Evolutionary conservation across 495 filamentous ascomycete species (phyloP).

Genomic region (Copromyces sp.): DNA sequence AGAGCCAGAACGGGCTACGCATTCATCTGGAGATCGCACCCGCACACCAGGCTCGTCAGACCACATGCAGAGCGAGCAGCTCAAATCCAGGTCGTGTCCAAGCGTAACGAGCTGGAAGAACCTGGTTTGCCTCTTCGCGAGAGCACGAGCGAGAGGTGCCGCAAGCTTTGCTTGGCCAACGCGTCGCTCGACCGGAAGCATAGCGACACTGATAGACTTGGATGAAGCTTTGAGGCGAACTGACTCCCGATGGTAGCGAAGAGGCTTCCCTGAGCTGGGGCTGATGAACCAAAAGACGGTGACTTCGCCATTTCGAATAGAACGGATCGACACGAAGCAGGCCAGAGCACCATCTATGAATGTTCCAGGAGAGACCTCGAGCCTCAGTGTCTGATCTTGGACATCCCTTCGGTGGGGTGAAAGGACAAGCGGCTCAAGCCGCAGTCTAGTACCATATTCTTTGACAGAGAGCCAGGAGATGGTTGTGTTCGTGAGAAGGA

Average conservation of each 20-base stretch:
- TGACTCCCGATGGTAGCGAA: constrained; percentile 12
- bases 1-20: neutral
- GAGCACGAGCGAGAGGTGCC: neutral
- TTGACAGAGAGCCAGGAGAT: constrained; percentile 23
- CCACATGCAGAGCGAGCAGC: constrained; percentile 21
- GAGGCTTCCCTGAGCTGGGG: constrained; percentile 11
- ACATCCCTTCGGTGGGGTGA: constrained; percentile 38
- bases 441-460: constrained; percentile 5
- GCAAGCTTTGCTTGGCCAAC: neutral
- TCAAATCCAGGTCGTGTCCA: constrained; percentile 16
- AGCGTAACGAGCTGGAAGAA: constrained; percentile 24
- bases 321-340: constrained; percentile 20
- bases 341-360: constrained; percentile 11
- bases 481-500: constrained; percentile 42
- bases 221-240: constrained; percentile 7
- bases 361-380: constrained; percentile 20
- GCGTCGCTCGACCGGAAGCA: constrained; percentile 11
- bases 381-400: constrained; percentile 24
- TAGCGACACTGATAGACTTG: constrained; percentile 11
- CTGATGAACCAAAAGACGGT: constrained; percentile 20
- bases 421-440: constrained; percentile 22
- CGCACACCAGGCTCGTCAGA: constrained; percentile 5
- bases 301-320: constrained; percentile 10
- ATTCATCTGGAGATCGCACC: constrained; percentile 3
- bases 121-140: constrained; percentile 7